Evolutionary conservation across 495 filamentous ascomycete genomes (phyloP).

Genomic region (Darksidea phi): DNA sequence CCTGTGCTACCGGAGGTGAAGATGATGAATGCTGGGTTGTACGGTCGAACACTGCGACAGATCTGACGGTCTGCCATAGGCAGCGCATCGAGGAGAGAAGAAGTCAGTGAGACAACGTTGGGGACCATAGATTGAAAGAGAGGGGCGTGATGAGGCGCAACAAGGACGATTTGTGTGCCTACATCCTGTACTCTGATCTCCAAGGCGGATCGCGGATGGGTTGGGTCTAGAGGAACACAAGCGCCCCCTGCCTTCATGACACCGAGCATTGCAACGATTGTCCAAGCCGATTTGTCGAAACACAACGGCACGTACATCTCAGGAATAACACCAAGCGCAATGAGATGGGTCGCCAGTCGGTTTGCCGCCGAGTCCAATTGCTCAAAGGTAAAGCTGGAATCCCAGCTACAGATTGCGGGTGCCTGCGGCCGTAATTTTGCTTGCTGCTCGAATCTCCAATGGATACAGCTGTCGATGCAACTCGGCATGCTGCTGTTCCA

Average conservation of each 20-base stretch:
- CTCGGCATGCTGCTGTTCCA: too few species aligned
- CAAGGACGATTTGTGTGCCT: slow-evolving; percentile 7
- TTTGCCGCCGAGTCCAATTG: slow-evolving; percentile 41
- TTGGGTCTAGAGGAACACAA: slow-evolving; percentile 30
- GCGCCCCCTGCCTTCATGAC: slow-evolving; percentile 45
- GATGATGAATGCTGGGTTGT: slow-evolving; percentile 33
- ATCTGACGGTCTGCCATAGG: not conserved
- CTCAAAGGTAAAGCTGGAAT: slow-evolving; percentile 40
- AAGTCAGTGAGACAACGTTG: slow-evolving; percentile 9
- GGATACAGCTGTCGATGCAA: too few species aligned
- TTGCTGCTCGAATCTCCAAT: too few species aligned
- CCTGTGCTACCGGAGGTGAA: slow-evolving; percentile 38
- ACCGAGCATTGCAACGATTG: slow-evolving; percentile 45
- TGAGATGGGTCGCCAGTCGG: slow-evolving; percentile 42
- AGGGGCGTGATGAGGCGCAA: slow-evolving; percentile 13
- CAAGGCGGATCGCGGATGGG: slow-evolving; percentile 21
- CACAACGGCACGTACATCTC: slow-evolving; percentile 53
- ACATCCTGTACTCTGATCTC: slow-evolving; percentile 13
- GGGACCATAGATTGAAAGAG: slow-evolving; percentile 11
- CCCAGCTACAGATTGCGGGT: slow-evolving; percentile 38
- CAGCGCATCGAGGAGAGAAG: slow-evolving; percentile 28
- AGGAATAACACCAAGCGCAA: slow-evolving; percentile 46
- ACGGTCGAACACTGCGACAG: slow-evolving; percentile 6
- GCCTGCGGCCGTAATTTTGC: slow-evolving; percentile 2
- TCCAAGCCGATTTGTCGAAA: slow-evolving; percentile 53